Evolutionary conservation across 352 stramenopile species (phyloP), one percentile per base, ranked within the genome.

Genomic region (Globisporangium lucens): DNA sequence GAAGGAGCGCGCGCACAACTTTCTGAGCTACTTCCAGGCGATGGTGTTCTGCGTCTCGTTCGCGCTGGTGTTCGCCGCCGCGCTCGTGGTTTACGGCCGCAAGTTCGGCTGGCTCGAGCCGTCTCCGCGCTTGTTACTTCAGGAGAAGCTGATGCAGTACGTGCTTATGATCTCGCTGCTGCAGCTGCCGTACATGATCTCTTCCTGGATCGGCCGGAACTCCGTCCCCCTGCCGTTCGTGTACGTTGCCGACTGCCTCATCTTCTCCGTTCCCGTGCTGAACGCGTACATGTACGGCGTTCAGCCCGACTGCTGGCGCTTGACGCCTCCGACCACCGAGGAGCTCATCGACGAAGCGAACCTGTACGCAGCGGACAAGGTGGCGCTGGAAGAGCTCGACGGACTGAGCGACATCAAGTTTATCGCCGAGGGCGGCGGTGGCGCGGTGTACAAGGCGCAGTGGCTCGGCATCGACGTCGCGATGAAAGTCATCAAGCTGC

Each of bases 391-490:
- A 86, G 77, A 65, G 58, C 65, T 70, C 58, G 65, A 70, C 20
- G 65, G 65, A 12, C 36, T 70, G 4, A 70, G 46, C 12, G 58
- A 66, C 58, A 60, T 70, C 58, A 57, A 57, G 58, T 86, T 92
- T 72, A 63, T 85, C 47, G 85, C 75, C 1, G 82, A 88, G 55
- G 78, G 77, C 12, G 78, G 73, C 3, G 83, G 75, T 57, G 81
- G 78, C 0, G 72, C 86, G n/a, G 82, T 91, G 17, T 91, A 86
- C 70, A 86, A 85, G 63, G 80, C 74, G 4, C 78, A 90, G 63
- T 91, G 81, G 81, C 74, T 91, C n/a, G 83, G 81, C n/a, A 91
- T 91, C 58, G 88, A 82, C 0, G 82, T 90, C 22, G 83, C 83
- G 12, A 82, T 91, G 58, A 91, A 91, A 63, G 88, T 82, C 56